phyloP scores from a whole-genome alignment of 495 filamentous ascomycete genomes.

The Neurospora discreta region DNA sequence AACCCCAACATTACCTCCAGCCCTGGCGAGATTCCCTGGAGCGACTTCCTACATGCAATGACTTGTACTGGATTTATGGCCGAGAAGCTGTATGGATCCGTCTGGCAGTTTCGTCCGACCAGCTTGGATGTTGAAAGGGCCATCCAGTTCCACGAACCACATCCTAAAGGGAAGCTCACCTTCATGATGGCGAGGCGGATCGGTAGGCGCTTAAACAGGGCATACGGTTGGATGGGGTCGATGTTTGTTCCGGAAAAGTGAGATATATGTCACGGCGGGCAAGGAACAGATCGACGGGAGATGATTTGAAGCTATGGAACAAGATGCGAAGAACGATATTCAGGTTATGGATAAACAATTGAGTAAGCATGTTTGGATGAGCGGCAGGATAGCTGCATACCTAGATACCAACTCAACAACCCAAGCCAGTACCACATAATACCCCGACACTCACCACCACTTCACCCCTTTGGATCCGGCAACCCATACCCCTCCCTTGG shows the following conservation, averaged over 20 bases:
- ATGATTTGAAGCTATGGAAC: not conserved
- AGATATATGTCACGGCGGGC: not conserved
- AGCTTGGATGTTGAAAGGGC: conserved; percentile 22
- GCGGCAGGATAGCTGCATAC: too few relatives aligned
- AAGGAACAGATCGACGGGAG: not conserved
- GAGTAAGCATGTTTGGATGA: too few relatives aligned
- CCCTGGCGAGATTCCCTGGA: conserved; percentile 37
- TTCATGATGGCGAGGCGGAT: conserved; percentile 7
- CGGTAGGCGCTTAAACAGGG: conserved; percentile 8
- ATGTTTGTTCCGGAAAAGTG: conserved; percentile 9
- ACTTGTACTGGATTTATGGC: conserved; percentile 30
- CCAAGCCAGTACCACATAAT: not conserved
- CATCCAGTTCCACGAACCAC: conserved; percentile 44
- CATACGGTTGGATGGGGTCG: conserved; percentile 9
- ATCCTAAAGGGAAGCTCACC: conserved; percentile 9
- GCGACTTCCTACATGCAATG: conserved; percentile 45
- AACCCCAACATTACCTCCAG: conserved; percentile 6
- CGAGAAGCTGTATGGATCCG: conserved; percentile 42
- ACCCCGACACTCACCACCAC: conserved; percentile 2
- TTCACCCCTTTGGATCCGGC: not conserved
- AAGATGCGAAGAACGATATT: not conserved
- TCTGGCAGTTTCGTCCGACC: conserved; percentile 39
- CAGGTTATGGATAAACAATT: too few relatives aligned
- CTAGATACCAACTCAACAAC: too few relatives aligned
- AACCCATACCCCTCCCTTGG: conserved; percentile 4